These are phyloP conservation scores for Rhodotorula sp. DNA, from an alignment of 1,284 basidiomycete species.

Conservation along the genomic window DNA sequence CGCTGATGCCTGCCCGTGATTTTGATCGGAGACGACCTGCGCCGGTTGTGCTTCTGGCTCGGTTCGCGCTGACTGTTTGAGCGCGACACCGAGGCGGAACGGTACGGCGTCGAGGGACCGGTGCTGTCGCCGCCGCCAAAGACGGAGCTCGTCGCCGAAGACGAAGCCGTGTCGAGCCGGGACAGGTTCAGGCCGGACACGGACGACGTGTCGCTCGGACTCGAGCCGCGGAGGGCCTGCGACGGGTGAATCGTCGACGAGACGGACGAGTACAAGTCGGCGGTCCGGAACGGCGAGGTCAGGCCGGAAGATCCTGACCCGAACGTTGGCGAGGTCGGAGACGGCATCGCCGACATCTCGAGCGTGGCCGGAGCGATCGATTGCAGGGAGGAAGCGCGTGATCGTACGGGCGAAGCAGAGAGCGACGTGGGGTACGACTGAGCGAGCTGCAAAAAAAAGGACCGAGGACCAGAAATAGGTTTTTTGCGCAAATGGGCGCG, in stretches of 20 bases:
- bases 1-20: slow-evolving; percentile 9
- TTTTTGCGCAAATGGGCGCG: too few species aligned
- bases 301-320: slow-evolving; percentile 18
- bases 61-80: slow-evolving; percentile 13
- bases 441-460: not conserved
- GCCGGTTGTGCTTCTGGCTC: slow-evolving; percentile 16
- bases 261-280: slow-evolving; percentile 11
- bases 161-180: slow-evolving; percentile 23
- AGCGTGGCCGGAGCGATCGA: slow-evolving; percentile 9
- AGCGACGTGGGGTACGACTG: slow-evolving; percentile 17
- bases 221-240: slow-evolving; percentile 29
- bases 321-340: slow-evolving; percentile 18
- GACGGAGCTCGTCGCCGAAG: slow-evolving; percentile 26
- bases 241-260: slow-evolving; percentile 32
- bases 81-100: slow-evolving; percentile 18
- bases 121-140: slow-evolving; percentile 22
- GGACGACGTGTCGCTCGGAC: slow-evolving; percentile 29
- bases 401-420: slow-evolving; percentile 20
- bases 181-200: slow-evolving; percentile 24
- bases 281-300: slow-evolving; percentile 34
- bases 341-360: slow-evolving; percentile 18
- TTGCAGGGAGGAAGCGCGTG: slow-evolving; percentile 21
- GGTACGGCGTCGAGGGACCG: slow-evolving; percentile 18
- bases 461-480: not conserved
- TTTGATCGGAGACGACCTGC: slow-evolving; percentile 34